Conservation (phyloP, 2,329 filamentous ascomycete species). For the Diaporthe aspalathi region DNA sequence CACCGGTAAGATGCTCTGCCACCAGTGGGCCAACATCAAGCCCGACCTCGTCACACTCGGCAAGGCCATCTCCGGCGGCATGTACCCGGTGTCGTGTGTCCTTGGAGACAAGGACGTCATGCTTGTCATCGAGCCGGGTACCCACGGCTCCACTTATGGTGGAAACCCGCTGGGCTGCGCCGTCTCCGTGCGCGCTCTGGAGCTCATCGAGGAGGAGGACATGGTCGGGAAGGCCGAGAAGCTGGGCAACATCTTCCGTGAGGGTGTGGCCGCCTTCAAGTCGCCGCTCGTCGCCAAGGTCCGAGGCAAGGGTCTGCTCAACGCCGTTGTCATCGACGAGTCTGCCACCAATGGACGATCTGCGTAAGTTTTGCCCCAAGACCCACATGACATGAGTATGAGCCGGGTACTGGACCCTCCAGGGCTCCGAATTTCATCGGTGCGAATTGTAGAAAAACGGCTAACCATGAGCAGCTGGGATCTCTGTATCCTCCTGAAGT, state of each 20-base stretch:
- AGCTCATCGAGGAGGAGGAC: constrained; percentile 92
- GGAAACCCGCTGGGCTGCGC: constrained; percentile 96
- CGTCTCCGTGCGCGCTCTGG: constrained; percentile 92
- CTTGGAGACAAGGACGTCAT: constrained; percentile 90
- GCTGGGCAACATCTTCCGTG: constrained; percentile 85
- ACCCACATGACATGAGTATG: neutral
- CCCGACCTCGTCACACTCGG: constrained; percentile 94
- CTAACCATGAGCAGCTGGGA: constrained; percentile 71
- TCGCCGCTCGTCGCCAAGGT: constrained; percentile 84
- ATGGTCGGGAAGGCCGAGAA: constrained; percentile 85
- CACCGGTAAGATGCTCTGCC: constrained; percentile 93
- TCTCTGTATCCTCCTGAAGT: constrained; percentile 93
- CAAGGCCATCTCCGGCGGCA: constrained; percentile 97
- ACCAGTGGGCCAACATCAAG: constrained; percentile 94
- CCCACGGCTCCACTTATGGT: constrained; percentile 98
- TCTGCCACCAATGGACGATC: constrained; percentile 83
- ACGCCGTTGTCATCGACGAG: constrained; percentile 97
- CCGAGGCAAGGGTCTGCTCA: constrained; percentile 92
- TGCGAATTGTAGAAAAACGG: neutral
- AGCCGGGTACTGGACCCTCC: neutral
- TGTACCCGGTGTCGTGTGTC: constrained; percentile 94
- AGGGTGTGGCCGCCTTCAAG: constrained; percentile 79
- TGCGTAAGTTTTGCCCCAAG: constrained; percentile 56
- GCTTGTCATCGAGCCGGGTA: constrained; percentile 95
- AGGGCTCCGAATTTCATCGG: neutral